phyloP scores from a whole-genome alignment of 306 rosid species.

The Mimosa pudica region DNA sequence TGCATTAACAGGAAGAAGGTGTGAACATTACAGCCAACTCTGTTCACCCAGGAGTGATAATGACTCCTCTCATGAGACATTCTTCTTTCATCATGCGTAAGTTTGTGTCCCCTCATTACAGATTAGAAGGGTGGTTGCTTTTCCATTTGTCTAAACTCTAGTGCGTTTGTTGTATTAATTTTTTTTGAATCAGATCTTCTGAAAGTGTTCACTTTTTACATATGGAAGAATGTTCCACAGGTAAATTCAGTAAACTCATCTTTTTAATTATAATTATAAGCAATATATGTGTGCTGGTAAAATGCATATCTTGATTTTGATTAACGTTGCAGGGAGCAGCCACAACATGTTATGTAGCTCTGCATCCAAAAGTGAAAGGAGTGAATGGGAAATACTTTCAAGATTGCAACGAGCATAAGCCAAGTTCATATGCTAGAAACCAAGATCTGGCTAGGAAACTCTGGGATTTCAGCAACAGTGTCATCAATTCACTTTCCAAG shows the following conservation, averaged over 20 bases:
- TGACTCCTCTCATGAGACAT: constrained; percentile 96
- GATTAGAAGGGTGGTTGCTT: neutral
- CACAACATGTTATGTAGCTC: constrained; percentile 81
- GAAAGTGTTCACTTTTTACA: constrained; percentile 59
- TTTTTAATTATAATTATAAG: neutral
- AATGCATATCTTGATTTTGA: neutral
- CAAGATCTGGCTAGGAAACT: constrained; percentile 52
- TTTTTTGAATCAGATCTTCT: constrained; percentile 47
- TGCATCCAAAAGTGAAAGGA: constrained; percentile 75
- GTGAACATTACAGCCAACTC: constrained; percentile 76
- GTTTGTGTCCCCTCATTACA: constrained; percentile 17
- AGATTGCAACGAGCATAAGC: constrained; percentile 74
- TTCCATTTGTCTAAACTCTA: neutral
- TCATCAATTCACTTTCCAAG: constrained; percentile 50
- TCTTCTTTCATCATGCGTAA: constrained; percentile 73
- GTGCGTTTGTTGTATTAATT: neutral
- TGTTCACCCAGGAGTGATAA: constrained; percentile 87
- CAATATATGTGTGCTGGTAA: neutral
- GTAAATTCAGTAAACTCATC: constrained; percentile 34
- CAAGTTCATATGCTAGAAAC: constrained; percentile 58
- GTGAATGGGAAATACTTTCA: constrained; percentile 67
- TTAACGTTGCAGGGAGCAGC: constrained; percentile 71
- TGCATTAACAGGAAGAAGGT: constrained; percentile 69
- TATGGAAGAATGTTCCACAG: constrained; percentile 93
- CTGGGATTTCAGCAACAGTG: constrained; percentile 87